Evolutionary conservation across 73 alveolate species (phyloP).

Genomic region (Paramecium tetraurelia): DNA sequence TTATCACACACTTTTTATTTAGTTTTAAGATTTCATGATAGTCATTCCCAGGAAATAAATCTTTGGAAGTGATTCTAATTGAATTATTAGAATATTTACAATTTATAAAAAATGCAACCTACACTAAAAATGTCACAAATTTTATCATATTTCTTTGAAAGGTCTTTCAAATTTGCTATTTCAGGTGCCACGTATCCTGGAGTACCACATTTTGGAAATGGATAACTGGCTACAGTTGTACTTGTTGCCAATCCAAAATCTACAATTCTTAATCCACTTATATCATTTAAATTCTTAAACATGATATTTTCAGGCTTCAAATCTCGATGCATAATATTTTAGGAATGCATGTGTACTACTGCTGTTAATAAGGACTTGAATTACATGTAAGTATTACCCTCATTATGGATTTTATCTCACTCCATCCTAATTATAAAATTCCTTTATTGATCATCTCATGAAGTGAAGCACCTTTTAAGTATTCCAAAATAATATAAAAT

Average conservation of each 20-base stretch:
- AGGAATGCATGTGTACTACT: conserved; percentile 77
- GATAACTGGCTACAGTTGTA: conserved; percentile 1
- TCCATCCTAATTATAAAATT: background rate
- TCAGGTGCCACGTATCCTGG: conserved; percentile 85
- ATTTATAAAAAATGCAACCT: conserved; percentile 58
- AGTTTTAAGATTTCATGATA: conserved; percentile 9
- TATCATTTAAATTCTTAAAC: conserved; percentile 51
- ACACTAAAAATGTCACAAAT: conserved; percentile 56
- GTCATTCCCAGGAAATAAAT: conserved; percentile 24
- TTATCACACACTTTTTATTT: background rate
- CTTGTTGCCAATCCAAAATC: conserved; percentile 67
- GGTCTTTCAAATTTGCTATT: conserved; percentile 55
- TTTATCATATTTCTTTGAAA: background rate
- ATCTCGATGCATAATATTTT: conserved; percentile 93
- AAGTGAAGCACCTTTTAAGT: conserved; percentile 45
- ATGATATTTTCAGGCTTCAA: conserved; percentile 94
- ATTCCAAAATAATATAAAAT: conserved; percentile 44
- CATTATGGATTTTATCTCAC: background rate
- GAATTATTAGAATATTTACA: background rate
- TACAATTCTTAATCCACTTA: conserved; percentile 20
- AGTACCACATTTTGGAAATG: conserved; percentile 71
- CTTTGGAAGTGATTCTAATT: conserved; percentile 25
- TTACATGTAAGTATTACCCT: background rate
- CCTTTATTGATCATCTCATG: conserved; percentile 24
- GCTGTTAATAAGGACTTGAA: conserved; percentile 69